These are phyloP conservation scores for Flaveria brownii DNA, from an alignment of 129 eudicot species.

Conservation along the genomic window DNA sequence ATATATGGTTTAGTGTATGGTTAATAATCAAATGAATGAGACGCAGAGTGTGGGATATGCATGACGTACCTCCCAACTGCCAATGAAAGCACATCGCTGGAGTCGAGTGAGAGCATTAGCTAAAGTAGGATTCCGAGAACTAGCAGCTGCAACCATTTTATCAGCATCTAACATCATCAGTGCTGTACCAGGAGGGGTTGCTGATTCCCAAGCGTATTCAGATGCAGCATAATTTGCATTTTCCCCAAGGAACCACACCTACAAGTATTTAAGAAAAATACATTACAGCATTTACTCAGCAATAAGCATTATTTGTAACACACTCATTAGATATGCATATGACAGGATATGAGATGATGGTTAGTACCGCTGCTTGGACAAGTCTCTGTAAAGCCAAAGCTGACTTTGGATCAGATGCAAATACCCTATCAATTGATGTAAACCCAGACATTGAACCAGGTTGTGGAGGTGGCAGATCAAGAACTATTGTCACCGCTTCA, in stretches of 20 bases:
- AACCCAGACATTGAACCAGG: conserved; percentile 86
- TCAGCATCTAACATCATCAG: conserved; percentile 98
- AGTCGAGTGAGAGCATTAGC: conserved; percentile 91
- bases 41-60: not conserved
- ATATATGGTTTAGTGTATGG: not conserved
- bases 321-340: conserved; percentile 11
- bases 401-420: conserved; percentile 94
- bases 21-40: conserved; percentile 2
- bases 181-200: conserved; percentile 99
- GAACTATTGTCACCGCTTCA: conserved; percentile 96
- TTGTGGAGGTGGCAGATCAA: conserved; percentile 98
- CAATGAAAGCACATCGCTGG: conserved; percentile 96
- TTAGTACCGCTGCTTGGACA: conserved; percentile 94
- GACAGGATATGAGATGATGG: conserved; percentile 7
- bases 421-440: conserved; percentile 80
- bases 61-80: conserved; percentile 92
- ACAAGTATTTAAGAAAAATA: conserved; percentile 18
- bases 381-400: conserved; percentile 92
- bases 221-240: conserved; percentile 99
- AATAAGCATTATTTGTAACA: conserved; percentile 8
- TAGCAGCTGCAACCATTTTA: conserved; percentile 99
- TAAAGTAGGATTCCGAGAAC: conserved; percentile 94
- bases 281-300: conserved; percentile 3
- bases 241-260: conserved; percentile 99
- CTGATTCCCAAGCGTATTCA: conserved; percentile 98